phyloP scores from a whole-genome alignment of 1,139 yeast species.

The Kodamaea suecica region DNA sequence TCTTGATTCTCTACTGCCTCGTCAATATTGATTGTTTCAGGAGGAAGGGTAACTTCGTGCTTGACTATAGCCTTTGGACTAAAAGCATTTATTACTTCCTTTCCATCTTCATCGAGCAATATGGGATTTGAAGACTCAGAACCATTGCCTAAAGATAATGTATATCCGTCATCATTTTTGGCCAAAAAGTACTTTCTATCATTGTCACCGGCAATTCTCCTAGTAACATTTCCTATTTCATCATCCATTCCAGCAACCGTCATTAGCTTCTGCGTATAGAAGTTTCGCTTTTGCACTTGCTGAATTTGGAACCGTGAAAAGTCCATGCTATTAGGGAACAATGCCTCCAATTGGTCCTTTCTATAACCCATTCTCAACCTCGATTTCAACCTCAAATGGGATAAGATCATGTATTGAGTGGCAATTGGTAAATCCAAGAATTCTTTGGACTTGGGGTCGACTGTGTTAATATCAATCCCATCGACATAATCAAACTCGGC shows the following conservation, averaged over 20 bases:
- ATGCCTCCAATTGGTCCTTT: constrained; percentile 73
- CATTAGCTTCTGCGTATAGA: constrained; percentile 83
- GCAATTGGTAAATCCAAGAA: constrained; percentile 68
- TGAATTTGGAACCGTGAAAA: constrained; percentile 91
- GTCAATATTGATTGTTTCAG: constrained; percentile 1
- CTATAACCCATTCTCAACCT: constrained; percentile 93
- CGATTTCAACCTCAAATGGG: constrained; percentile 78
- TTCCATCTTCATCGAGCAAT: constrained; percentile 37
- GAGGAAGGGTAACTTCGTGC: neutral
- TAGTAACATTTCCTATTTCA: constrained; percentile 36
- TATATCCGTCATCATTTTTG: constrained; percentile 84
- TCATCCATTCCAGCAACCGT: constrained; percentile 80
- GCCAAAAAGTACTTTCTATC: constrained; percentile 74
- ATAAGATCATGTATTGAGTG: constrained; percentile 83
- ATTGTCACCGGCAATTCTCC: constrained; percentile 82
- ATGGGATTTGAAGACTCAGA: constrained; percentile 46
- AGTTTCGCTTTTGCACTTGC: constrained; percentile 89
- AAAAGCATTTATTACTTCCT: constrained; percentile 7
- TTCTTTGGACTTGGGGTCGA: constrained; percentile 68
- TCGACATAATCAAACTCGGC: constrained; percentile 66
- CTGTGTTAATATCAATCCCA: constrained; percentile 63
- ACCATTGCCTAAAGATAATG: constrained; percentile 57
- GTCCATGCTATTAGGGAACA: constrained; percentile 84
- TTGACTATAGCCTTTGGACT: neutral
- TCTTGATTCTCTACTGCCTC: too few species aligned